A percentile compares a stretch with the other conserved stretches of the same genome.
These are phyloP conservation scores for Neoscytalidium dimidiatum DNA, from an alignment of 2,329 filamentous ascomycete species.

Conservation along the genomic window DNA sequence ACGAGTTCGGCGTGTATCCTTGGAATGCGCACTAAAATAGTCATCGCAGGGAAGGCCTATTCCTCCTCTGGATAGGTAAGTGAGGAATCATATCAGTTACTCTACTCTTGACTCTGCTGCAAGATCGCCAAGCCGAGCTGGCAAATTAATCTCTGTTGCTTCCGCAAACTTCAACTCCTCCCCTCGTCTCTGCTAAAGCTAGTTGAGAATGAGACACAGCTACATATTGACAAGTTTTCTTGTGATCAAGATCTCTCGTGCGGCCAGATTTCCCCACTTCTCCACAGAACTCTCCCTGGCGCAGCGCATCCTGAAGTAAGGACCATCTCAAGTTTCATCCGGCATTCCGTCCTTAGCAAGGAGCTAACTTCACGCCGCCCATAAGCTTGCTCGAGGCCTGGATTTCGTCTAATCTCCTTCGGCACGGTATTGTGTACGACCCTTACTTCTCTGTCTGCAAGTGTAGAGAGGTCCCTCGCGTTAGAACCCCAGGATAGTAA, in stretches of 20 bases:
- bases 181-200: too few relatives aligned
- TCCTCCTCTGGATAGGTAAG: neutral
- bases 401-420: neutral
- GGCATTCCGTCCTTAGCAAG: neutral
- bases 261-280: neutral
- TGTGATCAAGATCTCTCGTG: neutral
- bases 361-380: neutral
- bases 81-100: neutral
- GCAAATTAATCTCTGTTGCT: neutral
- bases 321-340: neutral
- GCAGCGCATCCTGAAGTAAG: neutral
- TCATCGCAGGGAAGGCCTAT: neutral
- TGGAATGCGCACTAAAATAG: slow-evolving; percentile 2
- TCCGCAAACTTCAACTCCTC: too few relatives aligned
- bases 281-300: neutral
- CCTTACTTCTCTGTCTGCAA: too few relatives aligned
- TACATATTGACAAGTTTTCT: too few relatives aligned
- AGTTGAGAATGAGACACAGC: too few relatives aligned
- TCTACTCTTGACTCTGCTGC: neutral
- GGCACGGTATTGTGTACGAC: too few relatives aligned
- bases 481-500: too few relatives aligned
- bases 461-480: too few relatives aligned
- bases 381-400: neutral
- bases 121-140: neutral
- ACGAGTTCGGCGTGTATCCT: neutral